phyloP scores from a whole-genome alignment of 139 green algal species.

The Coelastrella sp. region DNA sequence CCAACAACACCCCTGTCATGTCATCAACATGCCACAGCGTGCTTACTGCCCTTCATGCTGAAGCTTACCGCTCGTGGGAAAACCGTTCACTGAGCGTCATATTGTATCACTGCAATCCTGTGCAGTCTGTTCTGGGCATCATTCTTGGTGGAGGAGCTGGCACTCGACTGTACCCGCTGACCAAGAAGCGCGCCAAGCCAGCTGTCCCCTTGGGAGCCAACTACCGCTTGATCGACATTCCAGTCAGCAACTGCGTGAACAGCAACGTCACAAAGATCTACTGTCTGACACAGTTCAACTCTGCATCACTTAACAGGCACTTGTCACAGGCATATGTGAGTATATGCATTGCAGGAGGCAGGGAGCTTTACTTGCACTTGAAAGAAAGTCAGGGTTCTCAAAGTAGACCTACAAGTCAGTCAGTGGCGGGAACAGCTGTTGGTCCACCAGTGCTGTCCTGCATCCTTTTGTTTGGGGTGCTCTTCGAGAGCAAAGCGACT shows the following conservation, averaged over 20 bases:
- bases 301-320: slow-evolving; percentile 98
- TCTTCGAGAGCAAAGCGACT: no score
- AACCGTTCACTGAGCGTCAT: no score
- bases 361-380: neutral
- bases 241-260: slow-evolving; percentile 99
- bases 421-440: no score
- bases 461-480: no score
- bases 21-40: no score
- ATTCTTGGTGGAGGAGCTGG: slow-evolving; percentile 98
- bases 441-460: no score
- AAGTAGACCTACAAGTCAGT: no score
- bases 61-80: no score
- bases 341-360: neutral
- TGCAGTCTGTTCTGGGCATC: slow-evolving; percentile 94
- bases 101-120: neutral
- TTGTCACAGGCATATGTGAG: slow-evolving; percentile 95
- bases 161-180: slow-evolving; percentile 96
- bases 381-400: no score
- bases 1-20: no score
- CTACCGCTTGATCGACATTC: slow-evolving; percentile 99
- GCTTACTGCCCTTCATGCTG: no score
- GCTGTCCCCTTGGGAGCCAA: slow-evolving; percentile 98
- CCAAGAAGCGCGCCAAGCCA: slow-evolving; percentile 98
- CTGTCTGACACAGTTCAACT: slow-evolving; percentile 99
- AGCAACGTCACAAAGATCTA: slow-evolving; percentile 99